Conservation (phyloP, 2,329 filamentous ascomycete species). For the Cytospora paraplurivora region DNA sequence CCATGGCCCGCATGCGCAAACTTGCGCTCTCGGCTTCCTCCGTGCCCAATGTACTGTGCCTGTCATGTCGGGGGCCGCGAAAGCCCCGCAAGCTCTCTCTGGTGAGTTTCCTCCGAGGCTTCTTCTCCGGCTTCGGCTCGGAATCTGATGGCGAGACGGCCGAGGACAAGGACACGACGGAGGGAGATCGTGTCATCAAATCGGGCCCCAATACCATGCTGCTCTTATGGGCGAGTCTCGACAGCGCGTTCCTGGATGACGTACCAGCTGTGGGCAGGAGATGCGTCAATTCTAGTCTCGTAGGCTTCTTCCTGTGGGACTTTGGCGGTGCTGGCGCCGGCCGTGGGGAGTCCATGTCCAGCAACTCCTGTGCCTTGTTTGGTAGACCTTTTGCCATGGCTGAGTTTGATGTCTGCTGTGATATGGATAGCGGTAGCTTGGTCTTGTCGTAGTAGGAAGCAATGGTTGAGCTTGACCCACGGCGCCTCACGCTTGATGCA, state of each 20-base stretch:
- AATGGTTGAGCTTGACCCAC: slow-evolving; percentile 57
- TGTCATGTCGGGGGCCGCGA: slow-evolving; percentile 2
- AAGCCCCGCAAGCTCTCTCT: slow-evolving; percentile 39
- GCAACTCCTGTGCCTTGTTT: slow-evolving; percentile 48
- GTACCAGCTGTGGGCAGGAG: slow-evolving; percentile 41
- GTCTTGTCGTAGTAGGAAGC: slow-evolving; percentile 59
- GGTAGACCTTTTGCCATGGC: slow-evolving; percentile 60
- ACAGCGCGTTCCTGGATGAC: slow-evolving; percentile 31
- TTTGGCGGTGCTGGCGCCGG: slow-evolving; percentile 31
- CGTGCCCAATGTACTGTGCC: slow-evolving; percentile 6
- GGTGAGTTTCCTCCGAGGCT: slow-evolving; percentile 40
- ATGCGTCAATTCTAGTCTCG: slow-evolving; percentile 52
- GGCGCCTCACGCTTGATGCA: slow-evolving; percentile 49
- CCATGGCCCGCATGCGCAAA: slow-evolving; percentile 29
- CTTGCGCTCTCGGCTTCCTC: slow-evolving; percentile 17
- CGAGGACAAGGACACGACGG: slow-evolving; percentile 45
- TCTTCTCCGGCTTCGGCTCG: slow-evolving; percentile 36
- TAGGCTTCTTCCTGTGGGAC: slow-evolving; percentile 51
- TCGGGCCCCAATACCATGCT: slow-evolving; percentile 42
- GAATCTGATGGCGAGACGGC: slow-evolving; percentile 32
- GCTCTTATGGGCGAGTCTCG: slow-evolving; percentile 28
- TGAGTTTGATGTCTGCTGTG: slow-evolving; percentile 60
- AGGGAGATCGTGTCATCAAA: slow-evolving; percentile 46
- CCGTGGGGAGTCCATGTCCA: slow-evolving; percentile 47
- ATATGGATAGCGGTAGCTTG: slow-evolving; percentile 58